Evolutionary conservation across 768 basidiomycete genomes (phyloP), one percentile per base, ranked within the genome.

Genomic region (Leccinellum rugosiceps): DNA sequence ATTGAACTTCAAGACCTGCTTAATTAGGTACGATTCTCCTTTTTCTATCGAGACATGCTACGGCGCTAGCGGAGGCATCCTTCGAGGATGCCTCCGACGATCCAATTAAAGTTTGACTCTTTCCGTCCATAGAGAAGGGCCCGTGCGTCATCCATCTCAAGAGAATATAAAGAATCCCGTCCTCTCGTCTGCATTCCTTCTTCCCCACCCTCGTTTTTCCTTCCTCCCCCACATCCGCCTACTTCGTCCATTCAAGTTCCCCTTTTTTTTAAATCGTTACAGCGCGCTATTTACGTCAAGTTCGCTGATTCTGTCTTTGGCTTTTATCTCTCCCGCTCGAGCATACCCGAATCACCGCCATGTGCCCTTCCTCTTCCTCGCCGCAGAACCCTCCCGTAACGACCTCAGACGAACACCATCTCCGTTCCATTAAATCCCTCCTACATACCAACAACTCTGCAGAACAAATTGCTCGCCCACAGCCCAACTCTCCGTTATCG

Each of bases 1-100:
- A 62, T 41, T 19, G 55, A 68, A 72, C 68, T 67, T 65, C 65
- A 58, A 60, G 44, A 63, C 61, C 25, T 72, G 35, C 70, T 58
- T 58, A 15, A 66, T 73, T 72, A 52, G 70, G 11, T 13, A 58
- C 6, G 43, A 56, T 19, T 31, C 48, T 28, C 67, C 61, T 53
- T 35, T 25, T n/a, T n/a, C 21, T 50, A 26, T 19, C 35, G 13
- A 25, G 61, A 53, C 34, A 38, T 63, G 57, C 55, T 57, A 53
- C 59, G 63, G 53, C 14, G 53, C 43, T 46, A 66, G 50, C 68
- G 59, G 60, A 65, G 65, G 59, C 35, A 51, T 60, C 26, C 68
- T 71, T 59, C 57, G 35, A 60, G 61, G 48, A 64, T 64, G 57
- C 63, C 61, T 64, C 46, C 49, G 61, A 54, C 56, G 34, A 60